Percentiles rank a stretch among this genome's conserved stretches.
phyloP scores from a whole-genome alignment of 257 asterid species.

The Cinchona pubescens region DNA sequence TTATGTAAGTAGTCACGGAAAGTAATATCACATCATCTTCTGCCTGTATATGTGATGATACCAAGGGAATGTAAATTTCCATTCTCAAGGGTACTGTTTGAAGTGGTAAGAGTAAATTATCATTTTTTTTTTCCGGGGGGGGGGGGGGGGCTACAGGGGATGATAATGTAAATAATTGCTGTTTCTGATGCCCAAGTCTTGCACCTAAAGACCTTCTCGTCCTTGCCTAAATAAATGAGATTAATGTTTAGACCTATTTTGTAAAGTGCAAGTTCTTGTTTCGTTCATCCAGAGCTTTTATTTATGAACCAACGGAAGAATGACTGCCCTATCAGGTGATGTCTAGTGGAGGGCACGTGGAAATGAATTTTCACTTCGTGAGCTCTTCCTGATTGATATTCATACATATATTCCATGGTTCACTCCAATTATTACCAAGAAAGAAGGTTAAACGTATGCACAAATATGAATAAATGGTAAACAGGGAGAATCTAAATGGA shows the following conservation, averaged over 20 bases:
- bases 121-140: no score
- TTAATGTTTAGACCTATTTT: not conserved
- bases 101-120: not conserved
- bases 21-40: not conserved
- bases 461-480: not conserved
- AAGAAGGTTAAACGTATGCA: not conserved
- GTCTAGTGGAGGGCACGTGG: not conserved
- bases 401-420: not conserved
- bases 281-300: not conserved
- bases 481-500: not conserved
- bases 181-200: not conserved
- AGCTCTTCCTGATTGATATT: not conserved
- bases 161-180: not conserved
- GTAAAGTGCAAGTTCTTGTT: not conserved
- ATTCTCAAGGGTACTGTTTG: not conserved
- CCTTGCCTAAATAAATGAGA: not conserved
- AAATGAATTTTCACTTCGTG: not conserved
- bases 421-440: not conserved
- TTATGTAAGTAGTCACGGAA: not conserved
- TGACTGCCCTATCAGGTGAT: not conserved
- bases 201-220: not conserved
- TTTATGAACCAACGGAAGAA: not conserved
- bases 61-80: not conserved
- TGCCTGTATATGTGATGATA: conserved; percentile 1
- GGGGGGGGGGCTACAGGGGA: not conserved